A percentile compares a stretch with the other conserved stretches of the same genome.
phyloP scores from a whole-genome alignment of 768 basidiomycete genomes.

The Guyanaporus albipodus region DNA sequence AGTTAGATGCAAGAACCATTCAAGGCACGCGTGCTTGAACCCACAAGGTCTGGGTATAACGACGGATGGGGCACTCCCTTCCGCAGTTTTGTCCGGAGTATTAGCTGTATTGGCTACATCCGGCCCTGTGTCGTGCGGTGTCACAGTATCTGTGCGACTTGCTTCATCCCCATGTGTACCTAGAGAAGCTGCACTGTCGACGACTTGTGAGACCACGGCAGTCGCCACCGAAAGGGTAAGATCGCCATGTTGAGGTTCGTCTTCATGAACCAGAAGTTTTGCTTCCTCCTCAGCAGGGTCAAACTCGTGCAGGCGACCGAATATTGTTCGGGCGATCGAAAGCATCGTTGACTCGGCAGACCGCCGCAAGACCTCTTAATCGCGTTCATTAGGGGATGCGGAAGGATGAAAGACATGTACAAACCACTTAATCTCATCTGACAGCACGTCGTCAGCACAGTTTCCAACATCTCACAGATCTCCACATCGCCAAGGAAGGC shows the following conservation, averaged over 20 bases:
- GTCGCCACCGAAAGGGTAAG: conserved; percentile 58
- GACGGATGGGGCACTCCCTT: conserved; percentile 33
- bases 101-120: too few relatives aligned
- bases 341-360: conserved; percentile 91
- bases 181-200: conserved; percentile 12
- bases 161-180: conserved; percentile 9
- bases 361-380: conserved; percentile 75
- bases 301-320: conserved; percentile 63
- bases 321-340: conserved; percentile 76
- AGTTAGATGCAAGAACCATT: neutral
- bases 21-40: neutral
- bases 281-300: conserved; percentile 67
- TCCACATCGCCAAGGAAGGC: conserved; percentile 83
- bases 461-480: conserved; percentile 98
- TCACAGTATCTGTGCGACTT: neutral
- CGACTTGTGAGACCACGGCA: conserved; percentile 22
- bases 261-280: conserved; percentile 49
- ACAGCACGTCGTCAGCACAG: conserved; percentile 94
- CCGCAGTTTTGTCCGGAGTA: conserved; percentile 5
- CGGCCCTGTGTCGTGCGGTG: neutral
- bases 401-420: conserved; percentile 28
- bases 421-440: conserved; percentile 93
- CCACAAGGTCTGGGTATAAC: conserved; percentile 23
- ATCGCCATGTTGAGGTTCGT: conserved; percentile 52
- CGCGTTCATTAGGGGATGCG: conserved; percentile 14